Evolutionary conservation across 805 yeast species (phyloP), one percentile per base, ranked within the genome.

Genomic region (Candida berthetii): DNA sequence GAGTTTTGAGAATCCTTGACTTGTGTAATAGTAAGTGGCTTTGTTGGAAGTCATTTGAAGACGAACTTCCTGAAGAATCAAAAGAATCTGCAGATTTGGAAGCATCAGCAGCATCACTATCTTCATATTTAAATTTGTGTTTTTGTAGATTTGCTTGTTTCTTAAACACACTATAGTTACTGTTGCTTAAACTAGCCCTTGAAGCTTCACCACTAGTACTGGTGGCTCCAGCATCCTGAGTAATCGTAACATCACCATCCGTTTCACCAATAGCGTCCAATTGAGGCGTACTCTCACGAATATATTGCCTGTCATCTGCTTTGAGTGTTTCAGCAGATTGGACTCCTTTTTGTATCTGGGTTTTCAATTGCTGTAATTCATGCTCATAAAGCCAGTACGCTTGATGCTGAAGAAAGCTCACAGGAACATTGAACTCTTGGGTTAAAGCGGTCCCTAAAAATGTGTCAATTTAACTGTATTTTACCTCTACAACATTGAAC

Each of bases 301-400:
- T 29, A 10, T 37, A n/a, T 5, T 31, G 18, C 13, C n/a, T 27
- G n/a, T 27, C n/a, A 8, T 11, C 29, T 27, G 28, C 46, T 13
- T 33, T 43, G 2, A 44, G 29, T 2, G 52, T 44, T 7, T 42
- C 54, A 9, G 47, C 42, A 1, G 52, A 42, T n/a, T 44, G 27
- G 3, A 52, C 31, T 3, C 48, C 54, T 38, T 34, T 44, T 34
- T 52, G 55, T 7, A 56, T 50, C 10, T 46, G 44, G 9, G 37
- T 42, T 11, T 50, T 47, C 20, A 56, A 37, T 29, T 54, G 55
- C 22, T 56, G 57, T 20, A 56, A 38, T 37, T 56, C 58, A 27
- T 44, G 48, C 31, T 56, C 61, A 29, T 56, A 56, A 11, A 56
- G 42, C 58, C 61, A 55, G 28, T 45, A 56, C 7, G 58, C 54